Evolutionary conservation across 805 yeast species (phyloP), one percentile per base, ranked within the genome.

Genomic region (Scheffersomyces lignosus): DNA sequence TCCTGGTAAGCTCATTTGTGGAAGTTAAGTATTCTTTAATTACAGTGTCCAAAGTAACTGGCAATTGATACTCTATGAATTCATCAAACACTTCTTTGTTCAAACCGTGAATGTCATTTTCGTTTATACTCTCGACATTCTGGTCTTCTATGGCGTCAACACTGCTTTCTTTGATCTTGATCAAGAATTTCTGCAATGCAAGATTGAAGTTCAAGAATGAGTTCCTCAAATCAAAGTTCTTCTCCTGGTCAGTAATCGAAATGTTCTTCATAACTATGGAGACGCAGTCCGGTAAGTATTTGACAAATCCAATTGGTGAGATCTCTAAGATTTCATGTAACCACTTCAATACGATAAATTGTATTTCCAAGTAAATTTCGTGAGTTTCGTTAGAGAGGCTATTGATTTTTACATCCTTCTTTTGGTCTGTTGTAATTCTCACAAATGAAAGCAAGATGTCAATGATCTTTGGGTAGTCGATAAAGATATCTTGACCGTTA

Each of bases 341-440:
- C 99, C 99, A 93, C 31, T 80, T 78, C 33, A 91, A 66, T 0
- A 87, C 87, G 3, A 85, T 86, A 22, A 81, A 60, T 57, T 87
- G 95, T 30, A 90, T 85, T 48, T 87, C 87, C 37, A 61, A 44
- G 29, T 53, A 56, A 4, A 64, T 52, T 18, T 68, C 73, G 38
- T 66, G 72, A 18, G 57, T 53, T 35, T 69, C 73, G 15, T 49
- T 58, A 1, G 61, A 41, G 17, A 62, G 49, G 26, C 62, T 67
- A 27, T 51, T 54, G 24, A 33, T 40, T 20, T 48, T 48, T 15
- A 33, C 29, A 13, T 47, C 56, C 15, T 33, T 44, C 14, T 44
- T 43, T 12, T 47, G 47, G 13, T 35, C 40, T 17, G 31, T 48
- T 1, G 84, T 73, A 2, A 82, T 78, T 43, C 86, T 87, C 34